Conservation (phyloP, 208 protist genomes). For the Leishmania amazonensis region DNA sequence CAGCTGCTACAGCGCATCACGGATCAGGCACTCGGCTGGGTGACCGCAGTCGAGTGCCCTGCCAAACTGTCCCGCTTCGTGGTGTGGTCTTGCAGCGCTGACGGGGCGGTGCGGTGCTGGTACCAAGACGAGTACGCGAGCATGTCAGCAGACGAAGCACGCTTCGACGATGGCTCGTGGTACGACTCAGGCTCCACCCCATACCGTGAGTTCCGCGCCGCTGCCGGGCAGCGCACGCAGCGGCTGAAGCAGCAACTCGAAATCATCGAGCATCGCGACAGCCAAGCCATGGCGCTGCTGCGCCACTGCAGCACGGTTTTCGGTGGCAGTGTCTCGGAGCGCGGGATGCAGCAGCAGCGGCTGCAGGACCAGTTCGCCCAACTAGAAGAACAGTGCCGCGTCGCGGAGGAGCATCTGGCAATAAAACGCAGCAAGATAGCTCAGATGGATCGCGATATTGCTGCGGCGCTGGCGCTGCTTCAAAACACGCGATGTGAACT, state of each 20-base stretch:
- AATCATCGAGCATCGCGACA: constrained; percentile 32
- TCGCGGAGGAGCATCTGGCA: constrained; percentile 35
- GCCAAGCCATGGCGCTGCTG: constrained; percentile 45
- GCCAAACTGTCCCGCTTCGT: constrained; percentile 74
- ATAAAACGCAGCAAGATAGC: constrained; percentile 34
- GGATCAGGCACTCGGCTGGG: constrained; percentile 54
- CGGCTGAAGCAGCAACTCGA: constrained; percentile 55
- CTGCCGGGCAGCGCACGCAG: constrained; percentile 47
- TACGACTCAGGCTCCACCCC: constrained; percentile 74
- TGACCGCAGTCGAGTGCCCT: constrained; percentile 52
- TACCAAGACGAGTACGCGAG: constrained; percentile 82
- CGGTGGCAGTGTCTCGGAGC: constrained; percentile 28
- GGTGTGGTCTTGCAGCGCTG: constrained; percentile 76
- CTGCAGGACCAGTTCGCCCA: constrained; percentile 50
- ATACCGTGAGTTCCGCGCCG: constrained; percentile 74
- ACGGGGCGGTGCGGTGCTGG: constrained; percentile 81
- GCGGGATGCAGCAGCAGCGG: constrained; percentile 39
- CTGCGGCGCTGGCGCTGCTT: constrained; percentile 44
- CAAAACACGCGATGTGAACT: constrained; percentile 54
- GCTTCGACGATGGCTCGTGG: constrained; percentile 75
- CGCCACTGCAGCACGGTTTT: constrained; percentile 52
- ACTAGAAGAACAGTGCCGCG: constrained; percentile 37
- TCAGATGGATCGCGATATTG: constrained; percentile 60
- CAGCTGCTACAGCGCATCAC: constrained; percentile 58
- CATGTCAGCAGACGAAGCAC: constrained; percentile 60